These are phyloP conservation scores for Heliosperma pusillum DNA, from an alignment of 148 eudicot genomes.

Conservation along the genomic window DNA sequence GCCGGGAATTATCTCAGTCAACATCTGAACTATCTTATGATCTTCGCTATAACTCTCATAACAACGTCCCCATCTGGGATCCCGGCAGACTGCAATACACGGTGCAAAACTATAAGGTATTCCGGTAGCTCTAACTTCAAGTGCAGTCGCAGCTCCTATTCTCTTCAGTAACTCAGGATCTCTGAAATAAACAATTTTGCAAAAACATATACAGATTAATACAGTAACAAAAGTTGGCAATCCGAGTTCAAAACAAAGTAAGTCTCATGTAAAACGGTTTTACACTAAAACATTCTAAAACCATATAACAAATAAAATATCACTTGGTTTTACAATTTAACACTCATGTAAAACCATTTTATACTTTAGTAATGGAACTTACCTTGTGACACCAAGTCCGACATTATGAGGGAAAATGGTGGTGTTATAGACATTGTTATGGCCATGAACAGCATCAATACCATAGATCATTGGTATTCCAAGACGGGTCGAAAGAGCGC, in stretches of 20 bases:
- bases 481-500: slow-evolving; percentile 55
- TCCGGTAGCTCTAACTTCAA: slow-evolving; percentile 74
- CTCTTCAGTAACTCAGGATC: slow-evolving; percentile 65
- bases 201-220: background rate
- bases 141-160: slow-evolving; percentile 83
- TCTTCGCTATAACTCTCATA: slow-evolving; percentile 89
- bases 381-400: slow-evolving; percentile 75
- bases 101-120: slow-evolving; percentile 77
- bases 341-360: too few species aligned
- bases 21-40: slow-evolving; percentile 59
- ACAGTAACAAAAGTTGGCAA: background rate
- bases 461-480: slow-evolving; percentile 68
- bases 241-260: too few species aligned
- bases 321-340: too few species aligned
- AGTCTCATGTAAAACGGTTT: too few species aligned
- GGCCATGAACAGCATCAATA: slow-evolving; percentile 69
- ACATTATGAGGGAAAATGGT: slow-evolving; percentile 74
- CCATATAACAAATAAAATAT: too few species aligned
- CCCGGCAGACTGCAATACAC: slow-evolving; percentile 80
- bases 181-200: slow-evolving; percentile 25
- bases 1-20: slow-evolving; percentile 85
- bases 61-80: slow-evolving; percentile 91
- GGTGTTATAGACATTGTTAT: slow-evolving; percentile 57
- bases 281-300: too few species aligned
- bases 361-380: slow-evolving; percentile 22